These are phyloP conservation scores for Ramicandelaber brevisporus DNA, from an alignment of 192 early-diverging fungal genomes.

Conservation along the genomic window DNA sequence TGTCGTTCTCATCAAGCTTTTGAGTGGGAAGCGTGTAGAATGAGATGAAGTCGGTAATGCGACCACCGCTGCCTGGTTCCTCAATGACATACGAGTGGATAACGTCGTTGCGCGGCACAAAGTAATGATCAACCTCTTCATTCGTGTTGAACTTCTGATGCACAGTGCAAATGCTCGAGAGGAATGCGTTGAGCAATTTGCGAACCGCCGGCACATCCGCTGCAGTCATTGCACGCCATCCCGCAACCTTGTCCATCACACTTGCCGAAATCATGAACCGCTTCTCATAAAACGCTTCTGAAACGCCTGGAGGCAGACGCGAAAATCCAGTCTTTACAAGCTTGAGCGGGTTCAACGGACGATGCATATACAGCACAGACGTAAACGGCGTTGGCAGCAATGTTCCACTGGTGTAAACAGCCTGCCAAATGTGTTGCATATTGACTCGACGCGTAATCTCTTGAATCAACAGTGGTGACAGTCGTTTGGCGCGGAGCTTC, in stretches of 20 bases:
- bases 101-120: conserved; percentile 58
- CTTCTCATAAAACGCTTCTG: not conserved
- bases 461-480: conserved; percentile 89
- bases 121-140: conserved; percentile 78
- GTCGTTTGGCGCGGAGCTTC: conserved; percentile 74
- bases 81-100: conserved; percentile 90
- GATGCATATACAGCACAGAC: conserved; percentile 71
- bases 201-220: conserved; percentile 52
- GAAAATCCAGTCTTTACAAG: conserved; percentile 84
- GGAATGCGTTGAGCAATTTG: conserved; percentile 48
- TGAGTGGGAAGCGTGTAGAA: conserved; percentile 85
- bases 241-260: conserved; percentile 12
- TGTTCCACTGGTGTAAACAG: conserved; percentile 85
- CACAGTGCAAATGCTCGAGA: conserved; percentile 29
- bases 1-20: not conserved
- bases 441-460: conserved; percentile 89
- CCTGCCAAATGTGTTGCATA: conserved; percentile 85
- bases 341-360: conserved; percentile 83
- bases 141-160: conserved; percentile 44
- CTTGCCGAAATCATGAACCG: conserved; percentile 5
- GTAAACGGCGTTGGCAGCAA: conserved; percentile 74
- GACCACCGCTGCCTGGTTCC: conserved; percentile 23
- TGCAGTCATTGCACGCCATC: conserved; percentile 53
- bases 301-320: conserved; percentile 21
- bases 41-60: conserved; percentile 71